Evolutionary conservation across 495 filamentous ascomycete genomes (phyloP).

Genomic region (Cryomyces antarcticus): DNA sequence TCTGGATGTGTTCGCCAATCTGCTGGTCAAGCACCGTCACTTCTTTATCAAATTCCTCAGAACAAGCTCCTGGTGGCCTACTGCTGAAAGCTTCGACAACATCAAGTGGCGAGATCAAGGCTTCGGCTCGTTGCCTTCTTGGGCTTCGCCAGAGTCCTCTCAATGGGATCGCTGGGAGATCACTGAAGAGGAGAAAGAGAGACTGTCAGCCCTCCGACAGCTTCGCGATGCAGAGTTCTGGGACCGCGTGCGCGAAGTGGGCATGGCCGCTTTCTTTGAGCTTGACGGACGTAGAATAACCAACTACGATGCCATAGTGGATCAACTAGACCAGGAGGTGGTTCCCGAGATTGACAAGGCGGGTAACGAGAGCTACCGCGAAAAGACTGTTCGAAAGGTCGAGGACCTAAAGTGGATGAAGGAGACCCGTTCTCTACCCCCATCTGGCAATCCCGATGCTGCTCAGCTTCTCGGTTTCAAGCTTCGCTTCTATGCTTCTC

Average conservation of each 20-base stretch:
- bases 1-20: slow-evolving; percentile 69
- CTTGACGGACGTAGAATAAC: slow-evolving; percentile 17
- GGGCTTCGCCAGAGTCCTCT: slow-evolving; percentile 56
- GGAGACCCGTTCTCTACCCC: slow-evolving; percentile 58
- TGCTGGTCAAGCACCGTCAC: slow-evolving; percentile 62
- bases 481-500: slow-evolving; percentile 69
- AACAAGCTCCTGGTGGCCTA: slow-evolving; percentile 93
- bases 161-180: slow-evolving; percentile 21
- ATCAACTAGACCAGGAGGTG: neutral
- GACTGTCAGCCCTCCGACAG: slow-evolving; percentile 27
- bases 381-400: slow-evolving; percentile 19
- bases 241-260: slow-evolving; percentile 51
- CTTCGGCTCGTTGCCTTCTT: slow-evolving; percentile 38
- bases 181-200: slow-evolving; percentile 43
- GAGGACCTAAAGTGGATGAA: slow-evolving; percentile 51
- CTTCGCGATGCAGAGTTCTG: slow-evolving; percentile 63
- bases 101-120: slow-evolving; percentile 19
- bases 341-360: slow-evolving; percentile 30
- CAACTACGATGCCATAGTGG: neutral
- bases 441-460: slow-evolving; percentile 69
- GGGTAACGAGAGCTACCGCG: slow-evolving; percentile 25
- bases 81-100: slow-evolving; percentile 24
- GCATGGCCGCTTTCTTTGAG: slow-evolving; percentile 75
- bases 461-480: slow-evolving; percentile 96
- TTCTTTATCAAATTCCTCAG: slow-evolving; percentile 88